Evolutionary conservation across 2,329 filamentous ascomycete genomes (phyloP).

Genomic region (Calycina marina): DNA sequence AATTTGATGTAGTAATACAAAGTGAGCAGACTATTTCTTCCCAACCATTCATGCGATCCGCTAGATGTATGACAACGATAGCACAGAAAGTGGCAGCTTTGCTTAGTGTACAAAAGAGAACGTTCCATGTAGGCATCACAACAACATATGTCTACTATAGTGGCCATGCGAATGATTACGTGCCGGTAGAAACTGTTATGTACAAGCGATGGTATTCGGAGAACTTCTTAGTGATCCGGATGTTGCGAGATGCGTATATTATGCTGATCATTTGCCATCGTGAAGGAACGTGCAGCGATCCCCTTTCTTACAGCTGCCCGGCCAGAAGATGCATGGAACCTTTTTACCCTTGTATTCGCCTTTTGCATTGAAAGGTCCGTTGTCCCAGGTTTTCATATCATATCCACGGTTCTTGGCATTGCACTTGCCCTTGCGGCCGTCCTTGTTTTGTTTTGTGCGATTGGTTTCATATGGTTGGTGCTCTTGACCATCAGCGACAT

Average conservation of each 20-base stretch:
- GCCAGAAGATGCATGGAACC: constrained; percentile 55
- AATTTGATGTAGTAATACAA: background rate
- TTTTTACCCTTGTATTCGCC: constrained; percentile 38
- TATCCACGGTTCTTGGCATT: constrained; percentile 6
- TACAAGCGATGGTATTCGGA: background rate
- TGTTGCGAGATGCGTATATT: too few species aligned
- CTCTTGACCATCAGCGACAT: constrained; percentile 10
- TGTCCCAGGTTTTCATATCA: constrained; percentile 9
- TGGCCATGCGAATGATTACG: background rate
- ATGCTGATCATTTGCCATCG: constrained; percentile 32
- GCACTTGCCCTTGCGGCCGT: constrained; percentile 1
- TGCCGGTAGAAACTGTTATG: background rate
- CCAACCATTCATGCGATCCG: too few species aligned
- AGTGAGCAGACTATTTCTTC: background rate
- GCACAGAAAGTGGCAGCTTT: background rate
- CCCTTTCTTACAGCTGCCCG: constrained; percentile 59
- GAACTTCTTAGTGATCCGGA: too few species aligned
- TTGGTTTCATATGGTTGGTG: constrained; percentile 1
- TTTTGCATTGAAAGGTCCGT: constrained; percentile 16
- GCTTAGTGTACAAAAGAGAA: background rate
- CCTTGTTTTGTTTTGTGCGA: constrained; percentile 2
- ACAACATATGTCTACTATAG: background rate
- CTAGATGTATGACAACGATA: background rate
- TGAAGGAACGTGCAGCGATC: constrained; percentile 63
- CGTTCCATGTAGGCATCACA: background rate